Conservation (phyloP, 805 yeast species). For the Kodamaea hsintzibuensis region DNA sequence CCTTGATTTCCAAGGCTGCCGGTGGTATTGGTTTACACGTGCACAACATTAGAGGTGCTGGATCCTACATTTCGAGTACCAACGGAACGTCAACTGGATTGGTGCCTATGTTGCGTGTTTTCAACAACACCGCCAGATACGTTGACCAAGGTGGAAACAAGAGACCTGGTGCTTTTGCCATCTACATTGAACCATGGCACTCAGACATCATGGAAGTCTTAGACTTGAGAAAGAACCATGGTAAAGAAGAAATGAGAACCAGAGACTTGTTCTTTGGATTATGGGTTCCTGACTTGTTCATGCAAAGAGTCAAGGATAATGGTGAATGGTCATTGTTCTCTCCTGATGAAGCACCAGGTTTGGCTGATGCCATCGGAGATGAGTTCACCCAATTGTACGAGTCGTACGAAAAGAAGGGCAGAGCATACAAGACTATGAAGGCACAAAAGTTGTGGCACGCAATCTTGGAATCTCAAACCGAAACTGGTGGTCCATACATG, state of each 20-base stretch:
- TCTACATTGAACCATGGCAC: constrained; percentile 66
- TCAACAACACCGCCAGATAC: constrained; percentile 62
- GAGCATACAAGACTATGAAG: constrained; percentile 50
- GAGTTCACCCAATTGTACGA: constrained; percentile 55
- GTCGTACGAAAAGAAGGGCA: constrained; percentile 51
- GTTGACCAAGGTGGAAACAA: constrained; percentile 69
- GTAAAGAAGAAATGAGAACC: constrained; percentile 63
- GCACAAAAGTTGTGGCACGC: constrained; percentile 65
- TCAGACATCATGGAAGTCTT: constrained; percentile 59
- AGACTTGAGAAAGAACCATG: constrained; percentile 62
- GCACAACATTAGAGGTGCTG: constrained; percentile 59
- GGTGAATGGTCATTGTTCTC: constrained; percentile 61
- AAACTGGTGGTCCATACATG: constrained; percentile 67
- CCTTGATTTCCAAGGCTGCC: constrained; percentile 61
- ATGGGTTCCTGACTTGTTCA: constrained; percentile 64
- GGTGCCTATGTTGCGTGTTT: constrained; percentile 63
- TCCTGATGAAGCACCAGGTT: constrained; percentile 60
- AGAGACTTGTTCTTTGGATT: constrained; percentile 63
- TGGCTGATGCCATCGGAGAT: constrained; percentile 55
- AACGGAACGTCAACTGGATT: constrained; percentile 65
- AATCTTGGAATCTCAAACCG: constrained; percentile 62
- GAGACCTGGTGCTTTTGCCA: constrained; percentile 65
- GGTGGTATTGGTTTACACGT: constrained; percentile 66
- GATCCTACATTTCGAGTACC: constrained; percentile 62
- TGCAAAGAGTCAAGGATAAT: constrained; percentile 59